phyloP scores from a whole-genome alignment of 176 grass and related monocot genomes.

The Dendrocalamus sinicus region DNA sequence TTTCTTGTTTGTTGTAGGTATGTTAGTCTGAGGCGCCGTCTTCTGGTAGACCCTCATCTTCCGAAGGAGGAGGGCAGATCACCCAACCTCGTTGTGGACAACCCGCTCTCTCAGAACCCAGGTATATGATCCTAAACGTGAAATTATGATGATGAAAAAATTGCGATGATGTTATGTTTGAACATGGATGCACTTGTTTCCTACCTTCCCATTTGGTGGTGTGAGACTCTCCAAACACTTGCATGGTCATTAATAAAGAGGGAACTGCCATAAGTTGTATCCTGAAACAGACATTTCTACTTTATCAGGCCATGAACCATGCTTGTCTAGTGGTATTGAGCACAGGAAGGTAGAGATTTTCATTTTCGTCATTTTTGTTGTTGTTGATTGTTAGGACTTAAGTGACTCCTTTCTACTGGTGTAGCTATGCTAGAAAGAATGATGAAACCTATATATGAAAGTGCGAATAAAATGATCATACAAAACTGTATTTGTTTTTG shows the following conservation, averaged over 20 bases:
- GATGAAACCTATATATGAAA: not conserved
- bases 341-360: conserved; percentile 20
- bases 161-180: not conserved
- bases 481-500: conserved; percentile 27
- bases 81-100: conserved; percentile 70
- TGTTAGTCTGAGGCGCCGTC: conserved; percentile 72
- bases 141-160: conserved; percentile 25
- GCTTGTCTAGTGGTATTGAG: conserved; percentile 7
- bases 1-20: conserved; percentile 60
- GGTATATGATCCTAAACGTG: conserved; percentile 53
- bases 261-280: not conserved
- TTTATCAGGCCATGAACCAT: not conserved
- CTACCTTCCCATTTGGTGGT: not conserved
- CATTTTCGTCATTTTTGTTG: not conserved
- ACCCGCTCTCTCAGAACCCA: conserved; percentile 95
- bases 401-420: conserved; percentile 10
- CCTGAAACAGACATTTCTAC: not conserved
- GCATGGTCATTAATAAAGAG: conserved; percentile 25
- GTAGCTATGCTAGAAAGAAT: conserved; percentile 18
- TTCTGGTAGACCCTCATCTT: conserved; percentile 77
- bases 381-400: not conserved
- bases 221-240: conserved; percentile 21
- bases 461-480: conserved; percentile 13
- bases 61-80: conserved; percentile 68
- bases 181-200: conserved; percentile 5